Evolutionary conservation across 495 filamentous ascomycete genomes (phyloP).

Genomic region (Lasiosphaeria miniovina): DNA sequence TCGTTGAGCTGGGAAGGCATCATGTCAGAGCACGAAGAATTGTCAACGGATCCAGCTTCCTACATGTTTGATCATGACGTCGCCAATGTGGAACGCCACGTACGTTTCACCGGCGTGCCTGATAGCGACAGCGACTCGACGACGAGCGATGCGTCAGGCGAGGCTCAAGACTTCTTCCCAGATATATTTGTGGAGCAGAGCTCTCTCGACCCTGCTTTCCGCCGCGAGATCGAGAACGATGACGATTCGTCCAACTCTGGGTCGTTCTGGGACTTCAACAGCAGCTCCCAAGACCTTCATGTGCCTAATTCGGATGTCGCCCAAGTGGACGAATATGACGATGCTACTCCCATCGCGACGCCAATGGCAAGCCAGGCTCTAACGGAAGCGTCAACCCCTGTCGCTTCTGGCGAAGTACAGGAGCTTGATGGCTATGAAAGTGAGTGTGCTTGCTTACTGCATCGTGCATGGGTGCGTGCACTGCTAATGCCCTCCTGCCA

Average conservation of each 20-base stretch:
- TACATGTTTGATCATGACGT: slow-evolving; percentile 48
- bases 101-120: slow-evolving; percentile 49
- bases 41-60: slow-evolving; percentile 39
- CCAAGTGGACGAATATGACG: slow-evolving; percentile 10
- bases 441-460: slow-evolving; percentile 48
- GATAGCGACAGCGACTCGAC: slow-evolving; percentile 46
- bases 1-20: slow-evolving; percentile 58
- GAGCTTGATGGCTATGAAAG: slow-evolving; percentile 76
- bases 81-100: slow-evolving; percentile 48
- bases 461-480: slow-evolving; percentile 14
- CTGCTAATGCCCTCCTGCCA: slow-evolving; percentile 56
- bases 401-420: slow-evolving; percentile 39
- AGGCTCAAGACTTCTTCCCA: slow-evolving; percentile 56
- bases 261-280: slow-evolving; percentile 47
- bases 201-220: slow-evolving; percentile 64
- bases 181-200: slow-evolving; percentile 72
- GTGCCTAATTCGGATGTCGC: slow-evolving; percentile 34
- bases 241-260: slow-evolving; percentile 46
- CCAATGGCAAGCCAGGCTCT: slow-evolving; percentile 51
- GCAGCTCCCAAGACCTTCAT: slow-evolving; percentile 21
- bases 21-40: slow-evolving; percentile 46
- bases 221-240: slow-evolving; percentile 63
- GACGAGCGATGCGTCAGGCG: slow-evolving; percentile 43
- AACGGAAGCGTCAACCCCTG: slow-evolving; percentile 37
- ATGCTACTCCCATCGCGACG: slow-evolving; percentile 34